Evolutionary conservation across 2,329 filamentous ascomycete species (phyloP), one percentile per base, ranked within the genome.

Genomic region (Bertia moriformis): DNA sequence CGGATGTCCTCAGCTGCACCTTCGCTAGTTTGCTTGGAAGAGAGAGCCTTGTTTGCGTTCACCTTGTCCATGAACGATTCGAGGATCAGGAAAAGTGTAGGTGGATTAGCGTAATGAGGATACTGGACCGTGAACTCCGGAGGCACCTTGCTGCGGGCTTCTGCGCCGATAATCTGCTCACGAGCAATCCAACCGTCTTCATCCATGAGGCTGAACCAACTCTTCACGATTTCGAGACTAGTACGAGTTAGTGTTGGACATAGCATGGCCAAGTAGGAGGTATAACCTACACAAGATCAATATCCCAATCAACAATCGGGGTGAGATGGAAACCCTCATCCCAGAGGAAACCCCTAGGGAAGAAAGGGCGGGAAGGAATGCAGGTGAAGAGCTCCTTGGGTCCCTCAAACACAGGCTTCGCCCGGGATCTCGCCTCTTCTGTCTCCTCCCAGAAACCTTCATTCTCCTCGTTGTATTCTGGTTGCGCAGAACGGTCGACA

Each of bases 121-220:
- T 96, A 96, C 54, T 96, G 91, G 13, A 87, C 73, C 51, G 93
- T 88, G 56, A 98, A 98, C 58, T 96, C 88, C 3, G 69, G 58
- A 0, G 91, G 91, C 2, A 98, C 91, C 60, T 95, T 96, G 69
- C 83, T 94, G 45, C 89, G 78, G 37, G 91, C 91, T 62, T 98
- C 91, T 2, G 72, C 61, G 2, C 91, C 91, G 2, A 98, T 72
- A 43, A 98, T 96, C 60, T 95, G 88, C 63, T 98, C 91, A 39
- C 91, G 81, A 3, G 80, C 85, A 53, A 98, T 96, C 91, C 91
- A 98, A 40, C 91, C 91, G 55, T 96, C 87, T 14, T 91, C 83
- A 47, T 98, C 91, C 73, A 96, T 94, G 14, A 93, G 73, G 46
- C 80, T 86, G 63, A 93, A 93, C 91, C 91, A 98, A 59, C 85